Evolutionary conservation across 306 rosid species (phyloP).

Genomic region (Gillenia trifoliata): DNA sequence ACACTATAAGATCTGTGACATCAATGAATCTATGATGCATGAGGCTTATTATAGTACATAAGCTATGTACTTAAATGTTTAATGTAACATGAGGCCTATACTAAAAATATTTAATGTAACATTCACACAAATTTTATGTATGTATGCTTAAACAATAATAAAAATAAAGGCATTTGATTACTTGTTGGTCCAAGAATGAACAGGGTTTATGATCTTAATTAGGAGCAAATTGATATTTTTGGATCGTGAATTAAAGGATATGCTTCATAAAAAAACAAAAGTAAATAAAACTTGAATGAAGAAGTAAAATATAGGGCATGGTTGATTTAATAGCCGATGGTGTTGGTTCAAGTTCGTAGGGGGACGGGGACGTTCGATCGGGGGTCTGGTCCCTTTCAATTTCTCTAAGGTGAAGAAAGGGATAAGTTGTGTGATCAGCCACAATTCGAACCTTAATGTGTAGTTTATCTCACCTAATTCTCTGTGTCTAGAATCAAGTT

Average conservation of each 20-base stretch:
- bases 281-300: neutral
- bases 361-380: neutral
- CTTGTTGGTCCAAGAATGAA: conserved; percentile 2
- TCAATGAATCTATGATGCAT: neutral
- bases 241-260: neutral
- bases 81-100: neutral
- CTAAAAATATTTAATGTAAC: neutral
- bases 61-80: neutral
- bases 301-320: conserved; percentile 28
- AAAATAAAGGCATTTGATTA: neutral
- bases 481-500: neutral
- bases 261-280: neutral
- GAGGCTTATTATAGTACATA: neutral
- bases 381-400: no score
- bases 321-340: conserved; percentile 41
- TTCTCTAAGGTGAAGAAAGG: no score
- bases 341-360: conserved; percentile 14
- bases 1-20: conserved; percentile 11
- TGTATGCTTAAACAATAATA: neutral
- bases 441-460: neutral
- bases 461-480: neutral
- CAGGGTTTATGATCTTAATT: neutral
- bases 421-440: no score
- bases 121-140: neutral
- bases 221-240: conserved; percentile 3